Evolutionary conservation across 164 flowering plant species (phyloP).

Genomic region (Malania oleifera): DNA sequence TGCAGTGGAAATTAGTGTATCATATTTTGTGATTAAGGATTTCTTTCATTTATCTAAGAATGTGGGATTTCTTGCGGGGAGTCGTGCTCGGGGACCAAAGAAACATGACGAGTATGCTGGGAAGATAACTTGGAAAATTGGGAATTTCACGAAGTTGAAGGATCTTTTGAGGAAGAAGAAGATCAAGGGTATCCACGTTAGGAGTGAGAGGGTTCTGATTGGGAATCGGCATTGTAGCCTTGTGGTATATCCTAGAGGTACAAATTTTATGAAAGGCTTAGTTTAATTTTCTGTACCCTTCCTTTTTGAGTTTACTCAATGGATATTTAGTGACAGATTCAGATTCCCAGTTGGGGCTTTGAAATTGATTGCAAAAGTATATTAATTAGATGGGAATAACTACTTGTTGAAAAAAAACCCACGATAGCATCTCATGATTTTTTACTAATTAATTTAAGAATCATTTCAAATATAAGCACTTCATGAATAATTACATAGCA

Average conservation of each 20-base stretch:
- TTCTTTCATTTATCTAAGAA: constrained; percentile 69
- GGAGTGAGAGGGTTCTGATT: constrained; percentile 96
- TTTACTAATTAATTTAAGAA: too few species aligned
- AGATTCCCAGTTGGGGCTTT: too few species aligned
- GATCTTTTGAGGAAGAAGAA: constrained; percentile 94
- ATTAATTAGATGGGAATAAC: too few species aligned
- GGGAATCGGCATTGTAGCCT: constrained; percentile 94
- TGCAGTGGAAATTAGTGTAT: constrained; percentile 85
- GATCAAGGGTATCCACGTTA: constrained; percentile 90
- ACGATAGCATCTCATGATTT: too few species aligned
- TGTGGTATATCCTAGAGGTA: constrained; percentile 98
- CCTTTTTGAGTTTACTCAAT: too few species aligned
- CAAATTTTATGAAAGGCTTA: too few species aligned
- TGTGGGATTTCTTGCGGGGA: constrained; percentile 51
- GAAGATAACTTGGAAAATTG: constrained; percentile 90
- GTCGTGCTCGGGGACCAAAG: constrained; percentile 45
- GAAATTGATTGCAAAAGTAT: too few species aligned
- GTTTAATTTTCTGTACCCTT: too few species aligned
- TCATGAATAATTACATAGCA: too few species aligned
- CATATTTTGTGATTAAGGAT: constrained; percentile 91
- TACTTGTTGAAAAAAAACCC: too few species aligned
- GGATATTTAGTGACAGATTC: too few species aligned
- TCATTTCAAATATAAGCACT: too few species aligned
- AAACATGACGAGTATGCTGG: constrained; percentile 89
- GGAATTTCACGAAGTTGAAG: constrained; percentile 84